phyloP scores from a whole-genome alignment of 2,329 filamentous ascomycete genomes.

The Hypoxylon sp. region DNA sequence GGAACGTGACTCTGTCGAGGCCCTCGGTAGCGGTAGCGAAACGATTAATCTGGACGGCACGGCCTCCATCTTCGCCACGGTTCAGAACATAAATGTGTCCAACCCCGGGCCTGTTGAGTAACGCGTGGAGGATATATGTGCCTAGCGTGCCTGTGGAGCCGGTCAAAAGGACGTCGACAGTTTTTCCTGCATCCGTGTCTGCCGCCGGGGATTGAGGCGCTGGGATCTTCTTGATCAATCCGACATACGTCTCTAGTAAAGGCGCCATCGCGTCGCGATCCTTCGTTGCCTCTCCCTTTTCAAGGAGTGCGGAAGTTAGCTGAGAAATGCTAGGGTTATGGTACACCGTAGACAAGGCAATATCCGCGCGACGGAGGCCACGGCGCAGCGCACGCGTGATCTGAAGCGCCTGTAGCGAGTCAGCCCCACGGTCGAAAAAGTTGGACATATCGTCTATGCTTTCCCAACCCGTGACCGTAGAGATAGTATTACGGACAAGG shows the following conservation, averaged over 20 bases:
- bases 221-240: slow-evolving; percentile 36
- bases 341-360: slow-evolving; percentile 36
- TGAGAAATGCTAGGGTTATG: slow-evolving; percentile 34
- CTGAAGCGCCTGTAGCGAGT: slow-evolving; percentile 41
- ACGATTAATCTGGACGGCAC: slow-evolving; percentile 14
- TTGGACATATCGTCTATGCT: not conserved
- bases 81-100: slow-evolving; percentile 44
- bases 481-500: slow-evolving; percentile 22
- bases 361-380: slow-evolving; percentile 15
- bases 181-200: not conserved
- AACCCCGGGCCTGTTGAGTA: slow-evolving; percentile 33
- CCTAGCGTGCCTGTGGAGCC: slow-evolving; percentile 47
- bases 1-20: slow-evolving; percentile 41
- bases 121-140: slow-evolving; percentile 36
- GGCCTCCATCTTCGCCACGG: slow-evolving; percentile 40
- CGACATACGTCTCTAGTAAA: slow-evolving; percentile 35
- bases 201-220: not conserved
- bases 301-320: slow-evolving; percentile 31
- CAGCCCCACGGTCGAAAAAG: slow-evolving; percentile 41
- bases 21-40: slow-evolving; percentile 12
- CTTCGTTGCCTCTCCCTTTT: slow-evolving; percentile 2
- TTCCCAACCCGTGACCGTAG: no score
- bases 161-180: slow-evolving; percentile 43
- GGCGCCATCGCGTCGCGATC: slow-evolving; percentile 31
- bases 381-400: slow-evolving; percentile 34